Evolutionary conservation across 2,329 filamentous ascomycete genomes (phyloP).

Genomic region (Akanthomyces lecanii): DNA sequence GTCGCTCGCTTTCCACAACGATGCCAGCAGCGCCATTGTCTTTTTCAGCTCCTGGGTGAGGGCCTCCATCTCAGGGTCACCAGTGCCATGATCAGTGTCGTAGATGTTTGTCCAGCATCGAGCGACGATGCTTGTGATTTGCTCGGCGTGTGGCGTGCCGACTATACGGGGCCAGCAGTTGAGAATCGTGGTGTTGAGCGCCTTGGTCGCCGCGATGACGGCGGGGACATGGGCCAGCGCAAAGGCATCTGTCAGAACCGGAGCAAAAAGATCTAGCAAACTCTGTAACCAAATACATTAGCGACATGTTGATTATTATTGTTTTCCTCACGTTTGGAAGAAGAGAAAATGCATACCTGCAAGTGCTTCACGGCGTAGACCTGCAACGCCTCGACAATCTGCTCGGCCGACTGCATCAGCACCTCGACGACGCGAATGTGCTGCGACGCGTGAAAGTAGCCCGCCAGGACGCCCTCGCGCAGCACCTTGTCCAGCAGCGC

Average conservation of each 20-base stretch:
- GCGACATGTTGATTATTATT: background rate
- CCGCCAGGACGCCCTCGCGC: slow-evolving; percentile 51
- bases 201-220: slow-evolving; percentile 47
- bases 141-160: slow-evolving; percentile 51
- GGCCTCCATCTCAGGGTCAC: background rate
- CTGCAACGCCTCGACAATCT: slow-evolving; percentile 53
- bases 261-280: slow-evolving; percentile 62
- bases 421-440: slow-evolving; percentile 53
- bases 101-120: slow-evolving; percentile 58
- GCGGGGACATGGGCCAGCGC: slow-evolving; percentile 50
- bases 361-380: slow-evolving; percentile 64
- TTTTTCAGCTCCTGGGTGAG: slow-evolving; percentile 33
- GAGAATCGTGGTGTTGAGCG: slow-evolving; percentile 54
- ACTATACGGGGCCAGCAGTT: slow-evolving; percentile 67
- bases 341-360: slow-evolving; percentile 41
- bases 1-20: slow-evolving; percentile 21
- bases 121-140: slow-evolving; percentile 59
- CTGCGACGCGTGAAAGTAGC: slow-evolving; percentile 54
- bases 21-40: slow-evolving; percentile 32
- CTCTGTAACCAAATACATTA: slow-evolving; percentile 39
- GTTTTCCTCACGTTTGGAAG: too few species aligned
- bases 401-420: slow-evolving; percentile 47
- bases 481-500: slow-evolving; percentile 51
- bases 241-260: slow-evolving; percentile 66
- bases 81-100: slow-evolving; percentile 26